Evolutionary conservation across 345 rosid species (phyloP), one percentile per base, ranked within the genome.

Genomic region (Alliaria petiolata): DNA sequence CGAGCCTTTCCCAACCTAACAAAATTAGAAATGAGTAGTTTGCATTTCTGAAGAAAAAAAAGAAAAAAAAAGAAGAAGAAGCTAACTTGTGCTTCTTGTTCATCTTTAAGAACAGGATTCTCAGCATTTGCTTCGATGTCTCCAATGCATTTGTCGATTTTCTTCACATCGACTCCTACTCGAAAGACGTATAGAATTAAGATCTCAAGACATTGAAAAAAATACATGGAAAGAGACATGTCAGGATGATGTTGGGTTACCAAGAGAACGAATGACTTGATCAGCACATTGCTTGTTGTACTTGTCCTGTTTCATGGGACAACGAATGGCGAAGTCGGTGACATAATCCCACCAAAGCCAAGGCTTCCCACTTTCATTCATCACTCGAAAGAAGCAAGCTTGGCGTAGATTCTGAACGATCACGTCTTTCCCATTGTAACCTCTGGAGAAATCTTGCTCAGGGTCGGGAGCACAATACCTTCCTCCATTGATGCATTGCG

Each of bases 81-180:
- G 83, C 74, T 44, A 25, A 92, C 98, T 85, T 92, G 98, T 57
- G 87, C 80, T 43, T 83, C 87, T 76, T 93, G 98, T 69, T 93
- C 95, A 57, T 83, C 82, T 79, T 82, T 85, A 56, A 93, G 95
- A 39, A 88, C 83, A 13, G 84, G 78, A 62, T 93, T 90, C 43
- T 88, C 93, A 42, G 57, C 71, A 61, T 90, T 79, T 46, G 93
- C 88, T 54, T 85, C 85, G 25, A 85, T 45, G 66, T 90, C 92
- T 51, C 98, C 98, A 2, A 93, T 74, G 67, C 98, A 93, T 33
- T 84, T 64, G 38, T 90, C 87, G 34, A 90, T 64, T 81, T 88
- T 81, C 78, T 80, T 72, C 44, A 85, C 85, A 73, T 87, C 97
- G 43, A 82, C 77, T 62, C 93, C 98, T 67, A 61, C 68, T 47